Percentiles rank a stretch among this genome's conserved stretches.
Evolutionary conservation across 495 filamentous ascomycete species (phyloP).

Genomic region (Annulohypoxylon bovei): DNA sequence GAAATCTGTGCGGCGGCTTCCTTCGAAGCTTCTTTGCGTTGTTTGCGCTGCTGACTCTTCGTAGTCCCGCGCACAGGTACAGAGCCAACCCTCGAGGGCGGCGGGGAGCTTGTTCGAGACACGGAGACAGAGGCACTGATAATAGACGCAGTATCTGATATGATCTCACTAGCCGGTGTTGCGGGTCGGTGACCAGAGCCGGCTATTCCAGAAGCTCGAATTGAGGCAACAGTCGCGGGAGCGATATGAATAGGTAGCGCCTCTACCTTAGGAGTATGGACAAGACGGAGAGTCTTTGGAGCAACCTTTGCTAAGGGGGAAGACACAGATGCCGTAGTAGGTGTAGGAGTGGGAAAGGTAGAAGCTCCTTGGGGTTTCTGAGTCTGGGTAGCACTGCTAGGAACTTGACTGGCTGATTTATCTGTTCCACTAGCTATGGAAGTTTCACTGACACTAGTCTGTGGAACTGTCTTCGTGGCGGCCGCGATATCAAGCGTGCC

Average conservation of each 20-base stretch:
- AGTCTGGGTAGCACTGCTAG: constrained; percentile 20
- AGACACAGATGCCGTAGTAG: constrained; percentile 56
- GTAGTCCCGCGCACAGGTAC: constrained; percentile 82
- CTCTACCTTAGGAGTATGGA: constrained; percentile 77
- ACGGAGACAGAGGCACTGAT: constrained; percentile 82
- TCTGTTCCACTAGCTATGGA: constrained; percentile 38
- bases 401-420: constrained; percentile 36
- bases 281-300: constrained; percentile 72
- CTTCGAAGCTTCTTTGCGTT: constrained; percentile 77
- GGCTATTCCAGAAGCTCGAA: constrained; percentile 54
- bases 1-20: constrained; percentile 62
- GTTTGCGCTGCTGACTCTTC: constrained; percentile 91
- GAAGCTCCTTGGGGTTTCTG: constrained; percentile 50
- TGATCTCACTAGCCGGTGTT: constrained; percentile 78
- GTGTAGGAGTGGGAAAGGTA: constrained; percentile 63
- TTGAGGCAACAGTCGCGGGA: constrained; percentile 41
- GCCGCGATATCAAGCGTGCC: constrained; percentile 72
- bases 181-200: constrained; percentile 69
- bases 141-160: constrained; percentile 80
- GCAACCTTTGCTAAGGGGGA: constrained; percentile 56
- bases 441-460: constrained; percentile 40
- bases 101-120: constrained; percentile 81
- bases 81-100: constrained; percentile 74
- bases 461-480: constrained; percentile 53
- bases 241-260: constrained; percentile 53